Conservation (phyloP, 73 alveolate species). For the Urostyla sp. region DNA sequence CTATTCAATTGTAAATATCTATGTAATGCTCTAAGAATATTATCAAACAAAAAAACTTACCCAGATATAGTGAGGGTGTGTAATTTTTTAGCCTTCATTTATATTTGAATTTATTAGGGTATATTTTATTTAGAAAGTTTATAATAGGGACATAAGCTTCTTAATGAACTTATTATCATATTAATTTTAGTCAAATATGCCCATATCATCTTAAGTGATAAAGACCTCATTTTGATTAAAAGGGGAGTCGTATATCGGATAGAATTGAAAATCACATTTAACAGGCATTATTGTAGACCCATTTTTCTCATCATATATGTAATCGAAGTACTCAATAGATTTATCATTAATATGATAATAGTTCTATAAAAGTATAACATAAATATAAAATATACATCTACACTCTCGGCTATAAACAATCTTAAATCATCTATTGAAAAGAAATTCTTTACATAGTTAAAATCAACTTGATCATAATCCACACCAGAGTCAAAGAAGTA, state of each 20-base stretch:
- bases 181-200: conserved; percentile 55
- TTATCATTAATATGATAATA: conserved; percentile 47
- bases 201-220: conserved; percentile 36
- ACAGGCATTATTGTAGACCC: conserved; percentile 37
- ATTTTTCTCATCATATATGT: conserved; percentile 4
- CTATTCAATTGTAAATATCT: conserved; percentile 62
- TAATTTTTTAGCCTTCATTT: not conserved
- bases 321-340: conserved; percentile 66
- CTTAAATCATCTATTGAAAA: conserved; percentile 64
- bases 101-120: not conserved
- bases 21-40: conserved; percentile 69
- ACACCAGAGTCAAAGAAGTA: conserved; percentile 65
- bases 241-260: too few relatives aligned
- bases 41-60: conserved; percentile 58
- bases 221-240: conserved; percentile 61
- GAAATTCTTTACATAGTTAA: conserved; percentile 59
- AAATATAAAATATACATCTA: conserved; percentile 48
- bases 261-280: too few relatives aligned
- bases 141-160: conserved; percentile 54
- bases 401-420: conserved; percentile 51
- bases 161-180: conserved; percentile 61
- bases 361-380: conserved; percentile 54
- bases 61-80: conserved; percentile 59
- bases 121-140: conserved; percentile 68
- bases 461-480: conserved; percentile 63